These are phyloP conservation scores for Delonix regia DNA, from an alignment of 306 rosid genomes.

Conservation along the genomic window DNA sequence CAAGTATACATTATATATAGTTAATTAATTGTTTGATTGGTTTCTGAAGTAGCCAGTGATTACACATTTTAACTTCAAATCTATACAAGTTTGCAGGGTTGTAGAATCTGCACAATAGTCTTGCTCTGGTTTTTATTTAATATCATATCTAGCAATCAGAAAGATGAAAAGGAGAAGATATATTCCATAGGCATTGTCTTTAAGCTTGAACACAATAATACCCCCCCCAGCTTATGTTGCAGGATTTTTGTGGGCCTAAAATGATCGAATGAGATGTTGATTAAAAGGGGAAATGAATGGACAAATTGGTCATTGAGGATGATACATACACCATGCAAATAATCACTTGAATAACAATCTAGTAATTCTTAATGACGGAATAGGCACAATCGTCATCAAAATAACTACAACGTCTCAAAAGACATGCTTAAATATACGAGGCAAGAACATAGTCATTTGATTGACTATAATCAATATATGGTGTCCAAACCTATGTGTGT, in stretches of 20 bases:
- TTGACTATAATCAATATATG: conserved; percentile 42
- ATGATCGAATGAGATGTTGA: not conserved
- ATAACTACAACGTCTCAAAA: conserved; percentile 17
- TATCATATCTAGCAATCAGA: too few relatives aligned
- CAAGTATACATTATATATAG: too few relatives aligned
- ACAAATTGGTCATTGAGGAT: not conserved
- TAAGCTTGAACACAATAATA: not conserved
- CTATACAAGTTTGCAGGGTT: too few relatives aligned
- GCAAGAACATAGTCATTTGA: conserved; percentile 38
- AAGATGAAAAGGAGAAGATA: too few relatives aligned
- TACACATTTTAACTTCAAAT: too few relatives aligned
- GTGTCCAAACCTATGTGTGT: conserved; percentile 40
- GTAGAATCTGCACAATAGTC: not conserved
- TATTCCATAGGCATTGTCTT: too few relatives aligned
- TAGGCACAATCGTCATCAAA: conserved; percentile 3
- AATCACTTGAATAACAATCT: not conserved
- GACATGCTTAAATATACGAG: not conserved
- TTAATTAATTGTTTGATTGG: too few relatives aligned
- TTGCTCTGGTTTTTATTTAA: not conserved
- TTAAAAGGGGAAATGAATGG: not conserved
- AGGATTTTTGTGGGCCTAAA: not conserved
- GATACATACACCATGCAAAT: not conserved
- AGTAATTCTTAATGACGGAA: not conserved
- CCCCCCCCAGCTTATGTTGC: not conserved
- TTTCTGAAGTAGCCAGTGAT: too few relatives aligned